Evolutionary conservation across 108 stramenopile species (phyloP).

Genomic region (Discostella pseudostelligera): DNA sequence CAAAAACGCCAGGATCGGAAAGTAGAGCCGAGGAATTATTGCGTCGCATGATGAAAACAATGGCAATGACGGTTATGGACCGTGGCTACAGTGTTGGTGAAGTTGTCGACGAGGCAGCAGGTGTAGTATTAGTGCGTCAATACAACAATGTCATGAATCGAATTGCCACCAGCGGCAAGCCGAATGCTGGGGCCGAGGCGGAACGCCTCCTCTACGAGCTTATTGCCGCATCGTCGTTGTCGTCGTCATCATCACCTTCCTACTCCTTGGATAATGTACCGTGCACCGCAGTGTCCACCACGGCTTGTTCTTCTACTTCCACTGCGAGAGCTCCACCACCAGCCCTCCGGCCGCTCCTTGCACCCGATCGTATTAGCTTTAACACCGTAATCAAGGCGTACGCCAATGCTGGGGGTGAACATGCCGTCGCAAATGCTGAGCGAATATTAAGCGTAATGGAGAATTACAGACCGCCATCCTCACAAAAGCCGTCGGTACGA

Average conservation of each 20-base stretch:
- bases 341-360: constrained; percentile 1
- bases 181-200: constrained; percentile 21
- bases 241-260: not conserved
- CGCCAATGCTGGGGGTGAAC: constrained; percentile 24
- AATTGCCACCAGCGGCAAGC: constrained; percentile 21
- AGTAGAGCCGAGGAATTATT: constrained; percentile 27
- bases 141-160: constrained; percentile 45
- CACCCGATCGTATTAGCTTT: constrained; percentile 27
- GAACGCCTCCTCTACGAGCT: constrained; percentile 31
- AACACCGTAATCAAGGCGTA: constrained; percentile 47
- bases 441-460: constrained; percentile 41
- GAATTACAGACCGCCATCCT: constrained; percentile 5
- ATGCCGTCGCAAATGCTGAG: constrained; percentile 20
- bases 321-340: not conserved
- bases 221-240: constrained; percentile 6
- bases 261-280: not conserved
- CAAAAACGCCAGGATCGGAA: constrained; percentile 19
- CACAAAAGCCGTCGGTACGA: constrained; percentile 2
- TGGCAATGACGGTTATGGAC: not conserved
- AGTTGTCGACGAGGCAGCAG: not conserved
- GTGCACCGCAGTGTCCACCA: not conserved
- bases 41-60: constrained; percentile 12
- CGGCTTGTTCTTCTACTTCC: not conserved
- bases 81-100: not conserved
- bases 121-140: constrained; percentile 10